A percentile compares a stretch with the other conserved stretches of the same genome.
phyloP scores from a whole-genome alignment of 2,329 filamentous ascomycete genomes.

The Pseudogymnoascus sp. region DNA sequence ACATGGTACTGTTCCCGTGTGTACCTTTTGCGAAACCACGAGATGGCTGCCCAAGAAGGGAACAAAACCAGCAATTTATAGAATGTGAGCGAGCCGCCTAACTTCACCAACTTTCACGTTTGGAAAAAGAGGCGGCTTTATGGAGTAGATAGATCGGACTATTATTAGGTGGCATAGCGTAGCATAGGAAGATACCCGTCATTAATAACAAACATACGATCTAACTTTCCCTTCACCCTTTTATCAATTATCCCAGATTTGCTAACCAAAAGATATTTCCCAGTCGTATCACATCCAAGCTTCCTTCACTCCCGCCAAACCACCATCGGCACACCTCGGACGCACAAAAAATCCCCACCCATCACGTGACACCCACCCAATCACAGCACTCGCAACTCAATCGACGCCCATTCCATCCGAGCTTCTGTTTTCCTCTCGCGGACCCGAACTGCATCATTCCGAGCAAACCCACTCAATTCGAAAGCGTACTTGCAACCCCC shows the following conservation, averaged over 20 bases:
- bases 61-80: background rate
- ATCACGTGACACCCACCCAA: background rate
- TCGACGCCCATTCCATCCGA: background rate
- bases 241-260: too few species aligned
- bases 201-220: background rate
- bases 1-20: background rate
- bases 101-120: background rate
- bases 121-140: background rate
- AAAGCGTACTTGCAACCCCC: background rate
- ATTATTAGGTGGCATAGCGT: background rate
- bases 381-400: background rate
- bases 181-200: background rate
- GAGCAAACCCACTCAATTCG: background rate
- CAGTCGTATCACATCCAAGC: background rate
- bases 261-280: too few species aligned
- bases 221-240: background rate
- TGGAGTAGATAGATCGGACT: background rate
- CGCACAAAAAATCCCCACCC: background rate
- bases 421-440: constrained; percentile 1
- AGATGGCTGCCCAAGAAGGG: background rate
- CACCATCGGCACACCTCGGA: background rate
- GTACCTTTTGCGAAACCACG: background rate
- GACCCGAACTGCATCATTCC: background rate
- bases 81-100: background rate
- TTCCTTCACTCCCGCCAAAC: background rate